Evolutionary conservation across 1,139 yeast genomes (phyloP), one percentile per base, ranked within the genome.

Genomic region (Geotrichum fermentans): DNA sequence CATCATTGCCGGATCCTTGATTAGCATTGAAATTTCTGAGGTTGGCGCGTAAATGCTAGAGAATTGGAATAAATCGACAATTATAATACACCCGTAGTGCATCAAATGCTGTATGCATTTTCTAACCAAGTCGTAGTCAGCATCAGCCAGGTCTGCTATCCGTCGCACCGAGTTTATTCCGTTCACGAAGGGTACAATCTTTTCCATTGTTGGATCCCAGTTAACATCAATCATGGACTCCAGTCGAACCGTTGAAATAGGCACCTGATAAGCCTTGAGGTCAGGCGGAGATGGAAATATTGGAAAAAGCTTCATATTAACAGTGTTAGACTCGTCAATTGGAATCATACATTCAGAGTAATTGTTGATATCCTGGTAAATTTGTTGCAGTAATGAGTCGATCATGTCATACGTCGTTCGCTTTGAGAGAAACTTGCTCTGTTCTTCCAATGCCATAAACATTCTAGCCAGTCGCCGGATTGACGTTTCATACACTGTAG

Each of bases 191-290:
- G 97, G 96, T 13, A 88, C 69, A 30, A 92, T 85, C 56, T 84
- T 83, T 39, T 88, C 73, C 94, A 92, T 84, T 2, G 97, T 92
- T 1, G 97, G 97, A 63, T 92, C 98, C 97, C 98, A 92, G 59
- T 86, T 85, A 5, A 84, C 84, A 65, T 92, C 98, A 30, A 87
- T 82, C 55, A 92, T 71, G 33, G 78, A 72, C 35, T 74, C 74
- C 33, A 90, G 68, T 49, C 82, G 79, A 1, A 90, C 95, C 0
- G 92, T 83, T 4, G 95, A 78, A 2, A 89, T 79, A 0, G 98
- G 98, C 0, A 92, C 98, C 63, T 92, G 96, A 59, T 76, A 72
- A 33, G 89, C 56, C 63, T 79, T 68, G 59, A 87, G 70, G 45
- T 78, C 79, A 0, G 88, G 85, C 0, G 97, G 97, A 1, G 94